Conservation (phyloP, 1,284 basidiomycete genomes). For the Pholiota adiposa region DNA sequence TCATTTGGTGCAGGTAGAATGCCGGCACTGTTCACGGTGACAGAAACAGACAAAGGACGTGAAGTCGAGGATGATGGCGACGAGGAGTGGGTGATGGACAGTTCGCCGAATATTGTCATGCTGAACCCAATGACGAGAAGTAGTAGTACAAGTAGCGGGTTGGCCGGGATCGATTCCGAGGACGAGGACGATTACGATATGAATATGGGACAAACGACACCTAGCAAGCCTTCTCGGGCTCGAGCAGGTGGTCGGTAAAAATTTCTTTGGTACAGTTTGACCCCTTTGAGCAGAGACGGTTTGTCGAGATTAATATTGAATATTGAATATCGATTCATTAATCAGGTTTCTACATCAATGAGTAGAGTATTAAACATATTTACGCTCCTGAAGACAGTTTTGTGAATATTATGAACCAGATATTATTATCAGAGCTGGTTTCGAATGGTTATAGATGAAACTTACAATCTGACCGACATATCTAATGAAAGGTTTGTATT, state of each 20-base stretch:
- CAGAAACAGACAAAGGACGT: constrained; percentile 1
- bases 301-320: too few species aligned
- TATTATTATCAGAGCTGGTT: too few species aligned
- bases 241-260: background rate
- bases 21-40: background rate
- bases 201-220: constrained; percentile 11
- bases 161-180: constrained; percentile 8
- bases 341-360: too few species aligned
- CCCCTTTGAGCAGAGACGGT: too few species aligned
- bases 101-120: constrained; percentile 42
- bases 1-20: constrained; percentile 1
- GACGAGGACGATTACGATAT: constrained; percentile 12
- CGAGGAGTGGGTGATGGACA: constrained; percentile 42
- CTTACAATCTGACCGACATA: too few species aligned
- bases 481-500: too few species aligned
- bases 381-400: too few species aligned
- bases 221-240: constrained; percentile 16
- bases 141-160: background rate
- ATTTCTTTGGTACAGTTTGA: too few species aligned
- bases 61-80: constrained; percentile 33
- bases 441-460: too few species aligned
- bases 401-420: too few species aligned
- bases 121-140: constrained; percentile 26
- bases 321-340: too few species aligned
- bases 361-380: too few species aligned